Conservation (phyloP, 192 early-diverging fungal genomes). For the Entomortierella chlamydospora region DNA sequence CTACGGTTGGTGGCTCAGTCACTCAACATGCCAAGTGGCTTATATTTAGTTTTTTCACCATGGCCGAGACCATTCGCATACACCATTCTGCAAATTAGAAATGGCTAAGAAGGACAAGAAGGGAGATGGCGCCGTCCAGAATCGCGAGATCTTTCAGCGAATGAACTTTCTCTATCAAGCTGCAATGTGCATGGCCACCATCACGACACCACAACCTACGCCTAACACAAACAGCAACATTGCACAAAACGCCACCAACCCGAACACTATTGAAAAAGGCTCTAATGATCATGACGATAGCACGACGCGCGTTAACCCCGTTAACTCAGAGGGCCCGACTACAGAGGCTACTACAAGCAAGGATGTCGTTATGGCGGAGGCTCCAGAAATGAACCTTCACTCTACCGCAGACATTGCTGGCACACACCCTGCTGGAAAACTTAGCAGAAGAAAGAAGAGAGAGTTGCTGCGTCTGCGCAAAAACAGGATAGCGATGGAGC, state of each 20-base stretch:
- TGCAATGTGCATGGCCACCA: conserved; percentile 65
- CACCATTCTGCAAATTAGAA: neutral
- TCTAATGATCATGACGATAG: neutral
- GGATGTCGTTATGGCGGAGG: neutral
- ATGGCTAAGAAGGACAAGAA: conserved; percentile 54
- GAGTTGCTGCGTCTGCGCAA: conserved; percentile 19
- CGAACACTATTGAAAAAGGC: neutral
- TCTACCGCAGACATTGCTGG: neutral
- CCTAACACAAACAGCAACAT: neutral
- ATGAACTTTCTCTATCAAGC: conserved; percentile 78
- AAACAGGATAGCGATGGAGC: conserved; percentile 34
- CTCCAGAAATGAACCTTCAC: neutral
- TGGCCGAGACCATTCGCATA: too few relatives aligned
- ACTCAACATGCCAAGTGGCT: neutral
- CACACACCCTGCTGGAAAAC: neutral
- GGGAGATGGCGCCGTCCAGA: conserved; percentile 49
- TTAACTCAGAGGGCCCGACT: too few relatives aligned
- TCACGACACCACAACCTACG: conserved; percentile 20
- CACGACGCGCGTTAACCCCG: neutral
- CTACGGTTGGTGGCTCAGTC: too few relatives aligned
- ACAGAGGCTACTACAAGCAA: neutral
- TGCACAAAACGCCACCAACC: neutral
- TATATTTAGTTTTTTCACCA: too few relatives aligned
- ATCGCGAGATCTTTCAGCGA: conserved; percentile 68
- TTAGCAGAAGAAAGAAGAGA: conserved; percentile 20